Base-by-base conservation (phyloP, 306 rosid species). In the Vachellia collinsii region DNA sequence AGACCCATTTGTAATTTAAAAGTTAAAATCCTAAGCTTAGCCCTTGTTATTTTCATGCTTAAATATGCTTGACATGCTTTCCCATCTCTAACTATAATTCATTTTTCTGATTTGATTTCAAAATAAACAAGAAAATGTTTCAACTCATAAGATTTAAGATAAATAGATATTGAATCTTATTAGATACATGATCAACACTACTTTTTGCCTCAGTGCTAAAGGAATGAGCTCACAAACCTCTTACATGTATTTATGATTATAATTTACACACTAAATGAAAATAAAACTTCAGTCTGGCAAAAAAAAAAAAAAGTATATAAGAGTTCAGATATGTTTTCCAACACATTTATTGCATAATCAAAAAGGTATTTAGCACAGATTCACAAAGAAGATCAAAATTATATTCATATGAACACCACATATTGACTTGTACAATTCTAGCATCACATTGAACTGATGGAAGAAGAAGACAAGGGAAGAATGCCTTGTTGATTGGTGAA, bases 401-500 rank as follows among this genome's bases (percentile, higher is more conserved):
- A 8, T 48, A 77, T 61, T 67, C 68, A 42, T 51, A 77, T 5
- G 39, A 74, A 22, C 51, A 77, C n/a, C 34, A 29, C 36, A 46
- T 47, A 58, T 19, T 23, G 63, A 12, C 72, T 46, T 59, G 41
- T 9, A 77, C 70, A 72, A 37, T 47, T 69, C 46, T 68, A 63
- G 39, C 62, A 73, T 61, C 50, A 63, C 19, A 63, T 8, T 29
- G 53, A 17, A 34, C 69, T 63, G 14, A 38, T 77, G 59, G 20
- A 38, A 48, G 64, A 38, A 48, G 64, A 59, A 1, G 81, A 72
- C 22, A 41, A 38, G 0, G 97, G 97, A 79, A 91, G 96, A 87
- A 91, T 89, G 48, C 96, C 92, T 81, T 91, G 97, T 46, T 84
- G 84, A 80, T 93, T 87, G 3, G 76, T 81, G 86, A 93, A 93